A percentile compares a stretch with the other conserved stretches of the same genome.
Conservation (phyloP, 345 rosid species). For the Bruguiera gymnorhiza region DNA sequence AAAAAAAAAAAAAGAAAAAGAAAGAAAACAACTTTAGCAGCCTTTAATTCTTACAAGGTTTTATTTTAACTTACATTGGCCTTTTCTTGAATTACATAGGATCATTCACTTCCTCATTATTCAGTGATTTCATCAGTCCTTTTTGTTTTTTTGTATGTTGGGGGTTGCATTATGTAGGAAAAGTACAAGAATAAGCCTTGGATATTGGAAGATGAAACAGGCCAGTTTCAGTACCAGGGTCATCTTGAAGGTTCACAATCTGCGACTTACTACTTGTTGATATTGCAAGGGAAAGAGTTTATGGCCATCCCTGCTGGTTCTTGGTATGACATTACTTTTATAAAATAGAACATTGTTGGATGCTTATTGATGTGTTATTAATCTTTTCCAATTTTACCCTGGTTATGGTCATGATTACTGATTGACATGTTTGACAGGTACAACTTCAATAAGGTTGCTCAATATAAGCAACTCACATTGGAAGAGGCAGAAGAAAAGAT, state of each 20-base stretch:
- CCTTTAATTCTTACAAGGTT: no score
- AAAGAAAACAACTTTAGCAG: no score
- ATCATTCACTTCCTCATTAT: not conserved
- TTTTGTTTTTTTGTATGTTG: not conserved
- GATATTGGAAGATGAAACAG: slow-evolving; percentile 95
- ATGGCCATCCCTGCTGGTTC: slow-evolving; percentile 94
- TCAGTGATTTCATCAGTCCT: no score
- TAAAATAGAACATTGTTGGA: no score
- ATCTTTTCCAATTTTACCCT: no score
- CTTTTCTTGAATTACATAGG: not conserved
- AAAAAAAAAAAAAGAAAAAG: no score
- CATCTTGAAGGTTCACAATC: slow-evolving; percentile 96
- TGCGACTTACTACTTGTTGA: slow-evolving; percentile 85
- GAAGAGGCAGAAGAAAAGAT: slow-evolving; percentile 99
- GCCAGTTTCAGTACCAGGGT: slow-evolving; percentile 86
- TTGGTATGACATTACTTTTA: slow-evolving; percentile 45
- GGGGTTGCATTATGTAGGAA: slow-evolving; percentile 44
- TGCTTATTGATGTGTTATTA: no score
- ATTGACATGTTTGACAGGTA: slow-evolving; percentile 41
- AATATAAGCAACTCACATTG: slow-evolving; percentile 91
- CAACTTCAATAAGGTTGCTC: slow-evolving; percentile 91
- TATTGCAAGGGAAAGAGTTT: slow-evolving; percentile 82
- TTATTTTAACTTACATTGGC: not conserved
- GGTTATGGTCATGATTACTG: slow-evolving; percentile 4
- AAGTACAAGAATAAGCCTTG: slow-evolving; percentile 94